phyloP scores from a whole-genome alignment of 306 rosid species.

The Fagus sylvatica region DNA sequence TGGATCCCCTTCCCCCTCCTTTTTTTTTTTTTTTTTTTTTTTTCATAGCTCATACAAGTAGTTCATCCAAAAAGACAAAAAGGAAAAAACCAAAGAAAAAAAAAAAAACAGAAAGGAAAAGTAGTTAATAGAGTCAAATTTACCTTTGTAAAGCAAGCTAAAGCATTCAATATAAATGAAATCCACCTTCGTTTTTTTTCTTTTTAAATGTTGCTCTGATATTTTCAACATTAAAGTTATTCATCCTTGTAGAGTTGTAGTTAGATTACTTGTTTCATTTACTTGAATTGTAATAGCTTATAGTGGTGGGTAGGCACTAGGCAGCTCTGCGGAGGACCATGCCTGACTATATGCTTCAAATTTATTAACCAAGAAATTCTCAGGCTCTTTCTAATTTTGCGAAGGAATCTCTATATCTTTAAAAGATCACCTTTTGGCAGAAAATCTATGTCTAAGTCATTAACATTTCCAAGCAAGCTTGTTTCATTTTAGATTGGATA shows the following conservation, averaged over 20 bases:
- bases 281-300: not conserved
- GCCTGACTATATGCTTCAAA: not conserved
- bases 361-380: no score
- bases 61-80: not conserved
- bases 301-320: not conserved
- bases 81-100: not conserved
- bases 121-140: not conserved
- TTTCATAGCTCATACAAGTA: not conserved
- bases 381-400: no score
- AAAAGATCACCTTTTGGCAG: no score
- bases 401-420: no score
- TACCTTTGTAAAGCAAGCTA: conserved; percentile 7
- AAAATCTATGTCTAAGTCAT: no score
- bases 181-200: not conserved
- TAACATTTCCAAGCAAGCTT: no score
- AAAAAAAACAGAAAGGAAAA: not conserved
- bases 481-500: no score
- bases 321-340: not conserved
- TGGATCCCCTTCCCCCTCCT: not conserved
- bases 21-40: not conserved
- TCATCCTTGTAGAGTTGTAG: not conserved
- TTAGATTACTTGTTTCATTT: not conserved
- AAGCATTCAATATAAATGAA: not conserved
- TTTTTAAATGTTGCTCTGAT: not conserved
- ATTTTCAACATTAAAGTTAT: not conserved